A percentile compares a stretch with the other conserved stretches of the same genome.
Evolutionary conservation across 371 early-diverging fungal genomes (phyloP).

Genomic region (Mucor sp.): DNA sequence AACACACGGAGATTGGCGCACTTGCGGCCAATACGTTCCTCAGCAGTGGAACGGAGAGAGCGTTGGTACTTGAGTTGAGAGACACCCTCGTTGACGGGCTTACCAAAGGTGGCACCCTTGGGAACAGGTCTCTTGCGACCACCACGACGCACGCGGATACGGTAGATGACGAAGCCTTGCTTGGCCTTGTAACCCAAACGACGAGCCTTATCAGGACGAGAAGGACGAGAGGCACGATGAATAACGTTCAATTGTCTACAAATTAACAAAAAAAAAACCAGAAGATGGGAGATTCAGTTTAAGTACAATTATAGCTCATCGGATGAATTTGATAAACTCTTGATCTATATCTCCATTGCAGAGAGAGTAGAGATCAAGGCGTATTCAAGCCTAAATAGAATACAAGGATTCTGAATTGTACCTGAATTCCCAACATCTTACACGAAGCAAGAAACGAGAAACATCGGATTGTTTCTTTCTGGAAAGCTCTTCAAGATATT

Average conservation of each 20-base stretch:
- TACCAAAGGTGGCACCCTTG: conserved; percentile 98
- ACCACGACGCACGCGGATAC: conserved; percentile 98
- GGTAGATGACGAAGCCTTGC: conserved; percentile 98
- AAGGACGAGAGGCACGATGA: conserved; percentile 97
- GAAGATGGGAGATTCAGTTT: conserved; percentile 1
- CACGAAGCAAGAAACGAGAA: conserved; percentile 97
- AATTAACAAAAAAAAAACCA: conserved; percentile 15
- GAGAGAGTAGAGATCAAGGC: conserved; percentile 1
- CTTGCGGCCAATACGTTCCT: conserved; percentile 96
- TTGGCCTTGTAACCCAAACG: conserved; percentile 99
- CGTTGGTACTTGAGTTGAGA: conserved; percentile 97
- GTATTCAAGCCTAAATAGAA: conserved; percentile 25
- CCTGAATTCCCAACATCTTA: conserved; percentile 87
- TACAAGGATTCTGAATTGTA: conserved; percentile 19
- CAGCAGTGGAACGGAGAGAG: conserved; percentile 92
- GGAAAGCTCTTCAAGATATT: conserved; percentile 97
- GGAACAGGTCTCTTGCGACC: conserved; percentile 94
- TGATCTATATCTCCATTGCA: conserved; percentile 26
- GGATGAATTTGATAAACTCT: conserved; percentile 27
- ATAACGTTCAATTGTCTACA: conserved; percentile 92
- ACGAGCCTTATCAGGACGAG: conserved; percentile 99
- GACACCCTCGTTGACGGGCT: conserved; percentile 98
- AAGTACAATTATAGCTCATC: conserved; percentile 11
- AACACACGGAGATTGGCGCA: conserved; percentile 96
- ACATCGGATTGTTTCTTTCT: conserved; percentile 99